A percentile compares a stretch with the other conserved stretches of the same genome.
Conservation (phyloP, 352 stramenopile species). For the Aphanomyces astaci region DNA sequence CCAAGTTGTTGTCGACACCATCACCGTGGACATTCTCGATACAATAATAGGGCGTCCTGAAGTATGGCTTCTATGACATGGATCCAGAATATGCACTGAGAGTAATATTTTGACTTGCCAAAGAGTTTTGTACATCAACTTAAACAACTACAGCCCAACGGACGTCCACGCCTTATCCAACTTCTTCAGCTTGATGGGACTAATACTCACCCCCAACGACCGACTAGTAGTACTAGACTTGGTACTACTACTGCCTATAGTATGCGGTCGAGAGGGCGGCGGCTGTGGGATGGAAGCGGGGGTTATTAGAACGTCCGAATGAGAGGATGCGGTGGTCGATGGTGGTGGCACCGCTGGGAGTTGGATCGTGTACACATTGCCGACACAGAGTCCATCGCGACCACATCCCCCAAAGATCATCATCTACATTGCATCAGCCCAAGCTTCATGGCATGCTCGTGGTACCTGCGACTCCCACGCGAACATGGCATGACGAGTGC, state of each 20-base stretch:
- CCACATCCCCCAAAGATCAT: slow-evolving; percentile 21
- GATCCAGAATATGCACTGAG: too few relatives aligned
- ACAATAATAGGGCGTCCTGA: too few relatives aligned
- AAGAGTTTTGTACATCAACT: not conserved
- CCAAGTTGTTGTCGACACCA: too few relatives aligned
- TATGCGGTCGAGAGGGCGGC: too few relatives aligned
- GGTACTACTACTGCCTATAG: too few relatives aligned
- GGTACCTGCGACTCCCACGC: not conserved
- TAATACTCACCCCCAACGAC: not conserved
- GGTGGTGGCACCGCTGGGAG: not conserved
- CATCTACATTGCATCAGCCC: slow-evolving; percentile 1
- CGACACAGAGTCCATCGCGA: slow-evolving; percentile 10
- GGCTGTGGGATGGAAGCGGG: too few relatives aligned
- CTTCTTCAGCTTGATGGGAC: slow-evolving; percentile 14
- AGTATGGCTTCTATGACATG: too few relatives aligned
- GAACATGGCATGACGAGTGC: slow-evolving; percentile 4
- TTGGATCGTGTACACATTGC: slow-evolving; percentile 10
- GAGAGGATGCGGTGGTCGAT: not conserved
- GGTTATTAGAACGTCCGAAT: not conserved
- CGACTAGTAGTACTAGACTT: not conserved
- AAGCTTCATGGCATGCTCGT: too few relatives aligned
- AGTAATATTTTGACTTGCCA: too few relatives aligned
- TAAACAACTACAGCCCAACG: not conserved
- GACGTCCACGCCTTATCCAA: not conserved
- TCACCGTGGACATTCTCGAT: too few relatives aligned